phyloP scores from a whole-genome alignment of 495 filamentous ascomycete genomes.

The Platismatia glauca region DNA sequence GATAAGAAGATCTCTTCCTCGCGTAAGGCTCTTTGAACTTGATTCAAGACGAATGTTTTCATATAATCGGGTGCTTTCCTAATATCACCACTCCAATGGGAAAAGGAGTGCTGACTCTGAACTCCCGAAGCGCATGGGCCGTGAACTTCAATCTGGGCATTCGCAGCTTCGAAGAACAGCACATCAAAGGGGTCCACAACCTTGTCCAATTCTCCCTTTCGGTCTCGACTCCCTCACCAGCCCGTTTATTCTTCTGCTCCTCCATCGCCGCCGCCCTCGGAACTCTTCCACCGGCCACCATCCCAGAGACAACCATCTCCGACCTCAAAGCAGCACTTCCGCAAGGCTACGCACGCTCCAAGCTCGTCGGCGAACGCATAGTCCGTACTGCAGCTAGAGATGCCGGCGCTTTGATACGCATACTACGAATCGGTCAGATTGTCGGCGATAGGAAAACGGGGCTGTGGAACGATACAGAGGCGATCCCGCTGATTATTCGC shows the following conservation, averaged over 20 bases:
- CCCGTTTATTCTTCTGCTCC: slow-evolving; percentile 44
- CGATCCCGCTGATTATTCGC: slow-evolving; percentile 47
- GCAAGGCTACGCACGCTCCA: slow-evolving; percentile 52
- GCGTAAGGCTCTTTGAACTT: too few relatives aligned
- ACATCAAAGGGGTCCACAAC: slow-evolving; percentile 39
- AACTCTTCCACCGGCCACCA: slow-evolving; percentile 19
- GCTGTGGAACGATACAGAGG: slow-evolving; percentile 52
- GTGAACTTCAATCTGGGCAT: slow-evolving; percentile 27
- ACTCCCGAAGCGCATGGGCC: slow-evolving; percentile 3
- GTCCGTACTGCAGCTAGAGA: slow-evolving; percentile 32
- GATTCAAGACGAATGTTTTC: not conserved
- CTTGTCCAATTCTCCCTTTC: slow-evolving; percentile 46
- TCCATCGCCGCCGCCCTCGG: slow-evolving; percentile 34
- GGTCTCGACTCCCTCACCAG: slow-evolving; percentile 33
- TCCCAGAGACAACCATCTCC: slow-evolving; percentile 37
- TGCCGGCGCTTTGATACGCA: slow-evolving; percentile 34
- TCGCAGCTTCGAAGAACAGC: slow-evolving; percentile 28
- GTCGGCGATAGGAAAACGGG: slow-evolving; percentile 43
- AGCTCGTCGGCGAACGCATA: slow-evolving; percentile 48
- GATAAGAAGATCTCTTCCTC: not conserved
- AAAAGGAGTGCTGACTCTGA: not conserved
- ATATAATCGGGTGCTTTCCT: not conserved
- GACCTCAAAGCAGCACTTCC: slow-evolving; percentile 34
- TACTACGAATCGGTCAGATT: slow-evolving; percentile 53
- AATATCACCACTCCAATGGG: not conserved